These are phyloP conservation scores for Delonix regia DNA, from an alignment of 306 rosid species.

Conservation along the genomic window DNA sequence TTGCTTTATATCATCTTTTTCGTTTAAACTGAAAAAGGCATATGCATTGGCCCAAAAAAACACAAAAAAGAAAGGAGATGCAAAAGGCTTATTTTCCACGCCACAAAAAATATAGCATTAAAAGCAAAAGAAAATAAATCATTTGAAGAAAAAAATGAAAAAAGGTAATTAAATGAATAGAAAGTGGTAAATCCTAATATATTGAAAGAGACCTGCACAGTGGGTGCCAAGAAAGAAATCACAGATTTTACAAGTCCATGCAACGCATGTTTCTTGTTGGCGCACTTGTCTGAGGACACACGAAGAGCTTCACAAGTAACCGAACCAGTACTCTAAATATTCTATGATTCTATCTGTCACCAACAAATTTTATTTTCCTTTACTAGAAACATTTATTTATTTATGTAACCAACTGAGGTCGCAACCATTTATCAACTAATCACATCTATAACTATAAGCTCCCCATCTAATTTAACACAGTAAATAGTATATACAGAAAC, in stretches of 20 bases:
- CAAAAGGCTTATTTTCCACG: neutral
- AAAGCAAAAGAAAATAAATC: neutral
- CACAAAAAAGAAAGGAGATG: too few species aligned
- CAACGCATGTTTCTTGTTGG: slow-evolving; percentile 21
- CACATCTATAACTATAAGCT: neutral
- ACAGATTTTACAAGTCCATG: slow-evolving; percentile 20
- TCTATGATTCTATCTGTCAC: slow-evolving; percentile 9
- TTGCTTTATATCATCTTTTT: neutral
- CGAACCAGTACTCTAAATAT: neutral
- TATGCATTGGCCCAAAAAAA: too few species aligned
- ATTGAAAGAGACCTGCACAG: neutral
- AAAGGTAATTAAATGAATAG: neutral
- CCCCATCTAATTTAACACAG: neutral
- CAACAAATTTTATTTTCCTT: slow-evolving; percentile 15
- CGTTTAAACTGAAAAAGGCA: neutral
- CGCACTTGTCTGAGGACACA: slow-evolving; percentile 14
- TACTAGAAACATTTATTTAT: neutral
- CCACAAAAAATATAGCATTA: neutral
- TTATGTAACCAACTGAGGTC: neutral
- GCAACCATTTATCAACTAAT: slow-evolving; percentile 5
- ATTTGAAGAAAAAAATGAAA: neutral
- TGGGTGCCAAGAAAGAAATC: neutral
- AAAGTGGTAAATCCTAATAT: neutral
- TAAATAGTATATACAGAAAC: neutral
- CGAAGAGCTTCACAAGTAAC: slow-evolving; percentile 27